These are phyloP conservation scores for Monilinia polystroma DNA, from an alignment of 2,329 filamentous ascomycete species.

Conservation along the genomic window DNA sequence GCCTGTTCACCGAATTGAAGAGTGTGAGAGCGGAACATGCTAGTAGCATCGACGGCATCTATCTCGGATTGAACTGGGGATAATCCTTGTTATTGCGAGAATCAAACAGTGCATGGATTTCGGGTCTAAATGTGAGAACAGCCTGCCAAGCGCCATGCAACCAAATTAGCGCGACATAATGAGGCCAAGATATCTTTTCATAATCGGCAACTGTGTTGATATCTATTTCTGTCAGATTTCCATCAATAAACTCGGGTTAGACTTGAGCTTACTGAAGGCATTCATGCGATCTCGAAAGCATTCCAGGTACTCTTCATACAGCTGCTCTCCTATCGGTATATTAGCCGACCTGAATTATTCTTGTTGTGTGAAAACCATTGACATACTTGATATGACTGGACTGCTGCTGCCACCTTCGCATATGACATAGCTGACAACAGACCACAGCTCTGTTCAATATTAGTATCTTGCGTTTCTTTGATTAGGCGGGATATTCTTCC, in stretches of 20 bases:
- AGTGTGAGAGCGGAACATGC: neutral
- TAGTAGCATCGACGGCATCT: neutral
- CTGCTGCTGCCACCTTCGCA: neutral
- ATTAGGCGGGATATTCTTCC: neutral
- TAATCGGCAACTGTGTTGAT: neutral
- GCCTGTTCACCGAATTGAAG: neutral
- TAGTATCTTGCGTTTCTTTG: neutral
- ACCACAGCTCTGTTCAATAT: neutral
- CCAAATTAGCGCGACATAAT: slow-evolving; percentile 3
- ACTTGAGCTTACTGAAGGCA: neutral
- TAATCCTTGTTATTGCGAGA: neutral
- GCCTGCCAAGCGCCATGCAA: slow-evolving; percentile 3
- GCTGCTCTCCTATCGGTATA: neutral
- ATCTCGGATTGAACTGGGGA: neutral
- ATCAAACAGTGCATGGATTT: neutral
- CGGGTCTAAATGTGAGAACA: neutral
- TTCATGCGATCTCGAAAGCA: neutral
- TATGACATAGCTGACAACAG: neutral
- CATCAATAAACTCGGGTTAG: neutral
- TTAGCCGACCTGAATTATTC: neutral
- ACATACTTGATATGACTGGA: neutral
- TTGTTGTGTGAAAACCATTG: neutral
- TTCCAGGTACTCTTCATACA: neutral
- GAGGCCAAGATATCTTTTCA: neutral
- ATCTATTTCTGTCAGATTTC: slow-evolving; percentile 1